phyloP scores from a whole-genome alignment of 352 stramenopile species.

The Globisporangium solare region DNA sequence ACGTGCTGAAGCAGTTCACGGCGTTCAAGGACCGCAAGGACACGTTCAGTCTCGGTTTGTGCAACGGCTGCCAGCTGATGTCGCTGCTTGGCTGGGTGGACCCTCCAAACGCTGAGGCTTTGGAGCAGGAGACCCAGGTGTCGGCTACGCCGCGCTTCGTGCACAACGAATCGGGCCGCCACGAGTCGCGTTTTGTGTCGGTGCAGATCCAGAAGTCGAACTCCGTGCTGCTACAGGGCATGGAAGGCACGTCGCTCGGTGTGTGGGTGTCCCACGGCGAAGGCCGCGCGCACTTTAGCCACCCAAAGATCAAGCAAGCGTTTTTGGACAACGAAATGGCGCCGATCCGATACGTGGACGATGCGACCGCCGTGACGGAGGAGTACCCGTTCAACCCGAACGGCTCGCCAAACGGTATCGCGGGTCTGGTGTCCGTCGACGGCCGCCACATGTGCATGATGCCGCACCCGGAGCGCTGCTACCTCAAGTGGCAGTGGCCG shows the following conservation, averaged over 20 bases:
- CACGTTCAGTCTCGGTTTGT: slow-evolving; percentile 99
- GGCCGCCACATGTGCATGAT: slow-evolving; percentile 99
- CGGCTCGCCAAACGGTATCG: slow-evolving; percentile 95
- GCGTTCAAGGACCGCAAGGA: slow-evolving; percentile 93
- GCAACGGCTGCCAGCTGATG: slow-evolving; percentile 99
- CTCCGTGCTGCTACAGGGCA: slow-evolving; percentile 97
- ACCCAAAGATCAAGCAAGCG: slow-evolving; percentile 84
- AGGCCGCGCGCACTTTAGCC: slow-evolving; percentile 95
- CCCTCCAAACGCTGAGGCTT: slow-evolving; percentile 38
- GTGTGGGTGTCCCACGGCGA: slow-evolving; percentile 96
- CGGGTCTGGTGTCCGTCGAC: slow-evolving; percentile 95
- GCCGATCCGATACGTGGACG: slow-evolving; percentile 96
- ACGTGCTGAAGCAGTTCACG: slow-evolving; percentile 95
- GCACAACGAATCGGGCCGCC: slow-evolving; percentile 95
- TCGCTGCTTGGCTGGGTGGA: slow-evolving; percentile 97
- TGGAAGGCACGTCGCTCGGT: slow-evolving; percentile 95
- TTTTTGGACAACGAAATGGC: slow-evolving; percentile 91
- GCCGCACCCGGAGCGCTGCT: slow-evolving; percentile 98
- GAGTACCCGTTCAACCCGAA: slow-evolving; percentile 99
- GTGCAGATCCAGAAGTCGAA: slow-evolving; percentile 95
- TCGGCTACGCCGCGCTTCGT: slow-evolving; percentile 92
- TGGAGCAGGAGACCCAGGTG: slow-evolving; percentile 50
- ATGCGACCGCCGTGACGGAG: slow-evolving; percentile 91
- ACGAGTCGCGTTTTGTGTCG: slow-evolving; percentile 97
- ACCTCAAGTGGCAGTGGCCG: slow-evolving; percentile 98